Evolutionary conservation across 2,329 filamentous ascomycete species (phyloP), one percentile per base, ranked within the genome.

Genomic region (Purpureocillium takamizusanense): DNA sequence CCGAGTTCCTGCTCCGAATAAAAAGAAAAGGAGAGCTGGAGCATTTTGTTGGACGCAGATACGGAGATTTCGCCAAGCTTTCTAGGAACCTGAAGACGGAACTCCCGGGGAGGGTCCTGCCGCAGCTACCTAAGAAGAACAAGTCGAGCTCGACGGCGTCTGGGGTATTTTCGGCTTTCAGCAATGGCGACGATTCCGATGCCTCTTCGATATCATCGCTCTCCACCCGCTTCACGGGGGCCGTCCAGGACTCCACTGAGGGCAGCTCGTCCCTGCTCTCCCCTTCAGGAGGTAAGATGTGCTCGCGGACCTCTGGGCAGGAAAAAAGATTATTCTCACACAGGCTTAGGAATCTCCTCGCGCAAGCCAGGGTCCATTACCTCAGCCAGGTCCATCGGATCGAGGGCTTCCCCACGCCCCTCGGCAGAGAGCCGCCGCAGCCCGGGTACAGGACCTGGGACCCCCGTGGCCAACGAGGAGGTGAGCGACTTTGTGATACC

Each of bases 51-150:
- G 87, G 82, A 13, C 78, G 88, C 42, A 75, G 90, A 48, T 98
- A 95, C 57, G 86, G 89, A 25, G 87, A 95, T 50, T 98, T 98
- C 56, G 73, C 68, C 18, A 78, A 76, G 46, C 70, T 98, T 42
- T 81, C 94, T 59, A 90, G 83, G 60, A 75, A 75, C 46, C 62
- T 98, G 43, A 80, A 85, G 28, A 77, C 81, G 11, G 92, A 98
- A 61, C 70, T 97, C 38, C 92, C 92, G 0, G 92, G 92, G 14
- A 94, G 94, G 53, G 76, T 95, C 6, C 70, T 98, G 3, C 86
- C 89, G 10, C 78, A 87, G 1, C 66, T 97, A 36, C 92, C 92
- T 1, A 82, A 82, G 56, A 97, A 97, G 74, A 95, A 95, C 61
- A 94, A 90, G 61, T 76, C 81, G 15, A 81, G 81, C 46, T 81